Evolutionary conservation across 106 monocot genomes (phyloP).

Genomic region (Dactylorhiza incarnata): DNA sequence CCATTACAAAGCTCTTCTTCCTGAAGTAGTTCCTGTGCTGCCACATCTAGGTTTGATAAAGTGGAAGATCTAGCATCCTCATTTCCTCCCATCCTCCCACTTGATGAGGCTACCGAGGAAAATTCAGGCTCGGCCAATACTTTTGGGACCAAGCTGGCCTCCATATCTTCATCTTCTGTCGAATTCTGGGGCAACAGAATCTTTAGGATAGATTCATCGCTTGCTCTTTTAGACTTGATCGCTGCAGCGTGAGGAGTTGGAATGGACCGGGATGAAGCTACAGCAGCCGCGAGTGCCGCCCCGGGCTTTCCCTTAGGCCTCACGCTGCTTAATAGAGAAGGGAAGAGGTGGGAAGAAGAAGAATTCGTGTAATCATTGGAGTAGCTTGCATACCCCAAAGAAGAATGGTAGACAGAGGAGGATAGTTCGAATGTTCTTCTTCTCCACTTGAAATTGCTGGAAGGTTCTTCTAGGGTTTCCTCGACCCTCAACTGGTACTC

Average conservation of each 20-base stretch:
- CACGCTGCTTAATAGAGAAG: slow-evolving; percentile 54
- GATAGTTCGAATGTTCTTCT: slow-evolving; percentile 19
- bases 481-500: background rate
- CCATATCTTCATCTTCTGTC: background rate
- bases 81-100: slow-evolving; percentile 2
- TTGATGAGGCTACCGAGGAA: slow-evolving; percentile 3
- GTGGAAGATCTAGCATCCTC: slow-evolving; percentile 6
- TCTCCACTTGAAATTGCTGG: slow-evolving; percentile 12
- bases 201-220: slow-evolving; percentile 14
- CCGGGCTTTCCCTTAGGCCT: slow-evolving; percentile 65
- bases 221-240: slow-evolving; percentile 57
- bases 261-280: slow-evolving; percentile 68
- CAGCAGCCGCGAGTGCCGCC: slow-evolving; percentile 85
- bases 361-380: slow-evolving; percentile 4
- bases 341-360: slow-evolving; percentile 17
- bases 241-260: slow-evolving; percentile 67
- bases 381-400: slow-evolving; percentile 22
- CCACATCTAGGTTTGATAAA: background rate
- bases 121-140: slow-evolving; percentile 5
- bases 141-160: background rate
- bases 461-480: slow-evolving; percentile 19
- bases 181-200: slow-evolving; percentile 9
- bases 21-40: slow-evolving; percentile 2
- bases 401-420: slow-evolving; percentile 26
- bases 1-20: slow-evolving; percentile 3